Evolutionary conservation across 306 rosid genomes (phyloP).

Genomic region (Citrullus colocynthis): DNA sequence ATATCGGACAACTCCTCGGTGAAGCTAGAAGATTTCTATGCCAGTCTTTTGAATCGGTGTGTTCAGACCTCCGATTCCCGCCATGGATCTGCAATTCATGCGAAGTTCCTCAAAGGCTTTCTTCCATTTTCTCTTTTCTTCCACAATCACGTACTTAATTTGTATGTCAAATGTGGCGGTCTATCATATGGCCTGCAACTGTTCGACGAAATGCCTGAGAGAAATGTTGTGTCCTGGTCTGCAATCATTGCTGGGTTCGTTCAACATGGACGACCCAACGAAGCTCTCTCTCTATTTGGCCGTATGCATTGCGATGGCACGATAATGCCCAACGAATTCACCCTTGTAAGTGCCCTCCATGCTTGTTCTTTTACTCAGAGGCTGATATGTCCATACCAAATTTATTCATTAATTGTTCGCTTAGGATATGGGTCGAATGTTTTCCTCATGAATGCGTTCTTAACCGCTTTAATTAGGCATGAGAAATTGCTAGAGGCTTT

Average conservation of each 20-base stretch:
- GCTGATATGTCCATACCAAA: constrained; percentile 26
- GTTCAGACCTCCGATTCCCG: constrained; percentile 23
- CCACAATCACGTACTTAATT: constrained; percentile 45
- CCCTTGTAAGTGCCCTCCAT: constrained; percentile 58
- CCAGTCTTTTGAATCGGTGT: constrained; percentile 23
- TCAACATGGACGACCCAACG: constrained; percentile 22
- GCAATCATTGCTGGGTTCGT: constrained; percentile 43
- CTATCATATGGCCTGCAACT: constrained; percentile 33
- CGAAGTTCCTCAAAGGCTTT: constrained; percentile 32
- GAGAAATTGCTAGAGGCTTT: constrained; percentile 39
- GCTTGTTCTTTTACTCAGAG: constrained; percentile 44
- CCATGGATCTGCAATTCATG: constrained; percentile 50
- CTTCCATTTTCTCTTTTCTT: constrained; percentile 39
- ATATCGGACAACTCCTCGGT: neutral
- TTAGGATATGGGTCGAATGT: constrained; percentile 42
- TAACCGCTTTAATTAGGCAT: constrained; percentile 41
- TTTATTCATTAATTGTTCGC: constrained; percentile 41
- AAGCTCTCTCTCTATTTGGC: constrained; percentile 40
- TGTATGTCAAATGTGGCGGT: constrained; percentile 41
- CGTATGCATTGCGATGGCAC: constrained; percentile 45
- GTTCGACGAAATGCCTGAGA: constrained; percentile 66
- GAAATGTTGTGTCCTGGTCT: constrained; percentile 74
- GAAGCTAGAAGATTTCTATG: constrained; percentile 23
- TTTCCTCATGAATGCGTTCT: constrained; percentile 42
- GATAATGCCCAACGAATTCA: constrained; percentile 54